Evolutionary conservation across 805 yeast genomes (phyloP), one percentile per base, ranked within the genome.

Genomic region (Komagataella ulmi): DNA sequence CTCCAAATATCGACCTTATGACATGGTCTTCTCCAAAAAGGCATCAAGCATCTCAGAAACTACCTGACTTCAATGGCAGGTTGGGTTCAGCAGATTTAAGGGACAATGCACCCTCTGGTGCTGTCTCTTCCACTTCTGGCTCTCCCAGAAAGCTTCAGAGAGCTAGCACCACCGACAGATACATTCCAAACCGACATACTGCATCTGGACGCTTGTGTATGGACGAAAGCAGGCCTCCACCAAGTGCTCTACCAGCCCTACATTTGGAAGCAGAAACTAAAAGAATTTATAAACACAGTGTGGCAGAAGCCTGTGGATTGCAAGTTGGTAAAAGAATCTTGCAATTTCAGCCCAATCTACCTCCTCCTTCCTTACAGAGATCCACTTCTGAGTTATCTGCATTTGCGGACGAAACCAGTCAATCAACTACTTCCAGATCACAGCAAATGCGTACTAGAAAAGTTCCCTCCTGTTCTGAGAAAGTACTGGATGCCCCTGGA

Each of bases 401-500:
- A 14, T 30, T 30, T 30, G 40, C 40, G 4, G 40, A 30, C n/a
- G 40, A 30, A 30, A 30, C n/a, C 14, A 68, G 54, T 57, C 65
- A 52, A 61, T 59, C 44, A 17, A 24, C 52, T 8, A 52, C 61
- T 12, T 48, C 63, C 1, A 50, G 52, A 52, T 52, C 48, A 49
- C 54, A 46, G 36, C 24, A 57, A 59, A 81, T 85, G 17, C 72
- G 89, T 59, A 77, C 87, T 49, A 80, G 95, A 57, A 83, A 81
- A 58, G 75, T 93, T 48, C 88, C 95, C 23, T 80, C 88, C 0
- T 86, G 88, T 40, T 98, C 99, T 1, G 96, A 88, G 57, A 77
- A 96, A 56, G 95, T 93, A 1, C 72, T 93, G 45, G 99, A 93
- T 68, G 99, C 98, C 0, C 99, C 99, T 0, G 97, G 96, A 0